A percentile compares a stretch with the other conserved stretches of the same genome.
Conservation (phyloP, 2,329 filamentous ascomycete species). For the Cladosporium colombiae region DNA sequence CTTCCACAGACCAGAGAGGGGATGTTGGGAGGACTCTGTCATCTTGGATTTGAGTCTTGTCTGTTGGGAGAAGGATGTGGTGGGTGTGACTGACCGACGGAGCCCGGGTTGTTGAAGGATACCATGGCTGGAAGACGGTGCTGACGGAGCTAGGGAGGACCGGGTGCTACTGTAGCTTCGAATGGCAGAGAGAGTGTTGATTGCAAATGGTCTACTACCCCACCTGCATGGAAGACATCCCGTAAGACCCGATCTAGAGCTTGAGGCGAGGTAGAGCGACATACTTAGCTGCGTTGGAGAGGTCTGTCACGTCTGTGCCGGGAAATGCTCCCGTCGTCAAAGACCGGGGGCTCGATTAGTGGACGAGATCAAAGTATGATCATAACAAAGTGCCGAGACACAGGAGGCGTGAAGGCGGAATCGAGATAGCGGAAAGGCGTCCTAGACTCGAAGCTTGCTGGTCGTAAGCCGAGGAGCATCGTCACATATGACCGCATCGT, state of each 20-base stretch:
- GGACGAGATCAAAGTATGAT: too few relatives aligned
- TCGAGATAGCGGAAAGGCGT: neutral
- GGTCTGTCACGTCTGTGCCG: neutral
- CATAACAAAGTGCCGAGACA: neutral
- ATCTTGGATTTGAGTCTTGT: constrained; percentile 39
- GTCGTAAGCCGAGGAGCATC: neutral
- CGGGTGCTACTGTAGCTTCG: constrained; percentile 5
- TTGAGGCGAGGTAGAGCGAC: neutral
- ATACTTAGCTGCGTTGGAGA: neutral
- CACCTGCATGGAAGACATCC: constrained; percentile 1
- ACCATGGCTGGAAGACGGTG: constrained; percentile 4
- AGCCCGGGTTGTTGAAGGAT: constrained; percentile 16
- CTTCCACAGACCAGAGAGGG: constrained; percentile 53
- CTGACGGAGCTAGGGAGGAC: neutral
- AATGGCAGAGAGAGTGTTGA: constrained; percentile 4
- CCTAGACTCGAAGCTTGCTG: neutral
- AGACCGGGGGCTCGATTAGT: neutral
- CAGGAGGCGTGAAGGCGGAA: neutral
- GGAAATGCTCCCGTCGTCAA: neutral
- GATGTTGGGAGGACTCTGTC: constrained; percentile 47
- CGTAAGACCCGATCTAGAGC: neutral
- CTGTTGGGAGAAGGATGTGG: neutral
- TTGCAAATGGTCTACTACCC: constrained; percentile 10
- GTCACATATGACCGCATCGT: neutral
- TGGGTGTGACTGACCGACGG: constrained; percentile 16